Conservation (phyloP, 2,329 filamentous ascomycete species). For the Aureobasidium sp. region DNA sequence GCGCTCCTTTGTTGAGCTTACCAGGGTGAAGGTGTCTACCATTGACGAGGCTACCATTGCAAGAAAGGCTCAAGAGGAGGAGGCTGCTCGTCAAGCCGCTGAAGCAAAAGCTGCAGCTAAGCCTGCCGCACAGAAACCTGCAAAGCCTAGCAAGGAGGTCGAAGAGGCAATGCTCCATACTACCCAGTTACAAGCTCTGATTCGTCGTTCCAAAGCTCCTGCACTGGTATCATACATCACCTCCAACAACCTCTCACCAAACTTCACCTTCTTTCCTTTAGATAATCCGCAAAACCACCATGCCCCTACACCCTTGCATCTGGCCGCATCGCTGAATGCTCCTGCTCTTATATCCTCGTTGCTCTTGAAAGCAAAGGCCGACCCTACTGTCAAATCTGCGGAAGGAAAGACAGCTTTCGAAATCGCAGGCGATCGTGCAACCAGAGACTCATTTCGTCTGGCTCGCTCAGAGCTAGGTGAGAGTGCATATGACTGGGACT, state of each 20-base stretch:
- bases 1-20: slow-evolving; percentile 89
- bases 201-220: slow-evolving; percentile 83
- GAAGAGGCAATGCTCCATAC: slow-evolving; percentile 79
- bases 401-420: slow-evolving; percentile 86
- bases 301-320: slow-evolving; percentile 74
- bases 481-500: slow-evolving; percentile 68
- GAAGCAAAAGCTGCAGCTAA: slow-evolving; percentile 31
- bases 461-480: slow-evolving; percentile 79
- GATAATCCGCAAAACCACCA: slow-evolving; percentile 65
- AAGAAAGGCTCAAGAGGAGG: slow-evolving; percentile 30
- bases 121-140: slow-evolving; percentile 36
- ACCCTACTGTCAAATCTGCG: slow-evolving; percentile 62
- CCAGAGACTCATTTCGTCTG: slow-evolving; percentile 85
- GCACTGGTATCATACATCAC: slow-evolving; percentile 77
- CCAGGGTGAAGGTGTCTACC: slow-evolving; percentile 75
- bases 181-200: slow-evolving; percentile 77
- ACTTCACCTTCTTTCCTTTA: slow-evolving; percentile 68
- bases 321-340: slow-evolving; percentile 75
- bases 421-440: slow-evolving; percentile 75
- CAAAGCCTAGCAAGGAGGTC: slow-evolving; percentile 68
- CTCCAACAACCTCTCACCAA: slow-evolving; percentile 62
- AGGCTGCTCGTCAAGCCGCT: slow-evolving; percentile 20
- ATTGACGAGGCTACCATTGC: slow-evolving; percentile 51
- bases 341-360: slow-evolving; percentile 71
- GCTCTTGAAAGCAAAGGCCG: slow-evolving; percentile 64